Evolutionary conservation across 2,329 filamentous ascomycete genomes (phyloP).

Genomic region (Colletotrichum acutatum): DNA sequence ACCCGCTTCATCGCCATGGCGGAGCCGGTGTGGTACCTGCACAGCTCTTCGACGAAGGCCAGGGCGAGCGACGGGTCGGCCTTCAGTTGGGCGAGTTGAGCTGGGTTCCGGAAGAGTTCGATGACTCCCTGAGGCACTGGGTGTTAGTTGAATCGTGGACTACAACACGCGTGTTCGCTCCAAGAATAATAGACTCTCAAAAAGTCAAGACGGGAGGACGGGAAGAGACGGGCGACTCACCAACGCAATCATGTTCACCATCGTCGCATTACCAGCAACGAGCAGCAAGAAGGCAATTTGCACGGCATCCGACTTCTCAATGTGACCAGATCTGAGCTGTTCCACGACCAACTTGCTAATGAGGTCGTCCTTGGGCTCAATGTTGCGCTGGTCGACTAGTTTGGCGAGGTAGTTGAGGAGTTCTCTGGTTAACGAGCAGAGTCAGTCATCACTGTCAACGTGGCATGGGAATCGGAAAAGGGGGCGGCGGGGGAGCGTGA

Average conservation of each 20-base stretch:
- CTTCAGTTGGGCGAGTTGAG: slow-evolving; percentile 54
- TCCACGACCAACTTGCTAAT: slow-evolving; percentile 56
- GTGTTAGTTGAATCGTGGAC: not conserved
- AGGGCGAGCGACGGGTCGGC: slow-evolving; percentile 48
- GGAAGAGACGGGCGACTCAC: slow-evolving; percentile 38
- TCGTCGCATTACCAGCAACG: slow-evolving; percentile 62
- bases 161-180: not conserved
- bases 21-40: slow-evolving; percentile 58
- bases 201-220: not conserved
- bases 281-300: slow-evolving; percentile 62
- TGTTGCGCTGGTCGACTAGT: slow-evolving; percentile 52
- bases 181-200: not conserved
- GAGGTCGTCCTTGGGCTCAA: slow-evolving; percentile 55
- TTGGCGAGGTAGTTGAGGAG: slow-evolving; percentile 56
- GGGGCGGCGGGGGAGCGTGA: not conserved
- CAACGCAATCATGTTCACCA: slow-evolving; percentile 62
- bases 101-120: slow-evolving; percentile 55
- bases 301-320: slow-evolving; percentile 53
- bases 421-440: slow-evolving; percentile 40
- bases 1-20: slow-evolving; percentile 59
- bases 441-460: not conserved
- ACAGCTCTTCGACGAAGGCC: slow-evolving; percentile 59
- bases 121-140: slow-evolving; percentile 50
- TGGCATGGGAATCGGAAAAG: not conserved
- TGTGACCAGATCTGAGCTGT: slow-evolving; percentile 51